A percentile compares a stretch with the other conserved stretches of the same genome.
These are phyloP conservation scores for Solanum acaule DNA, from an alignment of 257 asterid species.

Conservation along the genomic window DNA sequence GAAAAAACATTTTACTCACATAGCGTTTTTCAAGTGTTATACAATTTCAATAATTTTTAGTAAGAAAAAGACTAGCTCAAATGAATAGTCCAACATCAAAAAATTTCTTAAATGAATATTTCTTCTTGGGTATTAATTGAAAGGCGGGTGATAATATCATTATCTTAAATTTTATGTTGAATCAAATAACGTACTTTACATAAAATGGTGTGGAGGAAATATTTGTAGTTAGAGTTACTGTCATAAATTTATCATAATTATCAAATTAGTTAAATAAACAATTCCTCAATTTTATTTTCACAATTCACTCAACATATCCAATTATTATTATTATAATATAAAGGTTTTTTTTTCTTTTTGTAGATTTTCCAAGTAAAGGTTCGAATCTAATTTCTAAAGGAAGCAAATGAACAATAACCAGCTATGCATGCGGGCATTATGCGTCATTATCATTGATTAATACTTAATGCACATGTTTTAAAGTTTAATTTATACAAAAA, in stretches of 20 bases:
- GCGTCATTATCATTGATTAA: neutral
- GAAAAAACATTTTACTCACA: neutral
- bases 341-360: neutral
- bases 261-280: neutral
- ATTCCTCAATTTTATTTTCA: neutral
- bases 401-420: neutral
- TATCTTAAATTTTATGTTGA: neutral
- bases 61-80: neutral
- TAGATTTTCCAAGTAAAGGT: neutral
- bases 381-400: neutral
- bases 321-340: no score
- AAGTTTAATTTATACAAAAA: neutral
- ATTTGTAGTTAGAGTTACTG: neutral
- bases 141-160: neutral
- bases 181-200: neutral
- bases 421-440: neutral
- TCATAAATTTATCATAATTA: neutral
- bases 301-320: neutral
- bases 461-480: neutral
- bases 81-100: neutral
- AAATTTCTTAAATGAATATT: no score
- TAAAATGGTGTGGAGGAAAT: neutral
- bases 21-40: neutral
- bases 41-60: neutral
- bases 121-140: neutral